Evolutionary conservation across 169 alveolate genomes (phyloP).

Genomic region (Plasmodium relictum): DNA sequence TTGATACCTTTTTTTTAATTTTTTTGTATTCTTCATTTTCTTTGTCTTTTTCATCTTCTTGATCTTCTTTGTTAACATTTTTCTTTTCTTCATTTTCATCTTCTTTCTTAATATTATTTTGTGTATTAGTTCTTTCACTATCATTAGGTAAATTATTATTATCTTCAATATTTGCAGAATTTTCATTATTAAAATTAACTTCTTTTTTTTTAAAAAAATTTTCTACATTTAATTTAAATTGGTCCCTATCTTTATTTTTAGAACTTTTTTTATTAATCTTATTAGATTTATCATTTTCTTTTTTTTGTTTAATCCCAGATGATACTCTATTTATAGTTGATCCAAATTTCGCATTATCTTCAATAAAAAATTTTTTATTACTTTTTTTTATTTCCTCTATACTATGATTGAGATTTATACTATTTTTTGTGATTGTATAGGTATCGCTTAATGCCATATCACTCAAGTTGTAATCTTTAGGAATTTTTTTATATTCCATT

Average conservation of each 20-base stretch:
- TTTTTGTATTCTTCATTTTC: constrained; percentile 3
- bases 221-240: not conserved
- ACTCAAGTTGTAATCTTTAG: too few relatives aligned
- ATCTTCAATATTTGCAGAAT: not conserved
- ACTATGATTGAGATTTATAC: not conserved
- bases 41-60: not conserved
- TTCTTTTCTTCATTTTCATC: not conserved
- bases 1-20: constrained; percentile 3
- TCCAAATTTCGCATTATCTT: constrained; percentile 5
- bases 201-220: constrained; percentile 47
- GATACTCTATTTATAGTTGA: not conserved
- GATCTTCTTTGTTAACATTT: not conserved
- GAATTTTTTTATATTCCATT: not conserved
- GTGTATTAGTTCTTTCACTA: too few relatives aligned
- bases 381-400: not conserved
- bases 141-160: not conserved
- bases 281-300: constrained; percentile 6
- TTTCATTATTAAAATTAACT: constrained; percentile 25
- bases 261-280: not conserved
- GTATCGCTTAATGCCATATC: too few relatives aligned
- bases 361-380: not conserved
- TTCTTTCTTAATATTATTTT: not conserved
- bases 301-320: not conserved
- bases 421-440: not conserved
- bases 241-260: not conserved